Evolutionary conservation across 78 protist genomes (phyloP), one percentile per base, ranked within the genome.

Genomic region (Cavenderia fasciculata): DNA sequence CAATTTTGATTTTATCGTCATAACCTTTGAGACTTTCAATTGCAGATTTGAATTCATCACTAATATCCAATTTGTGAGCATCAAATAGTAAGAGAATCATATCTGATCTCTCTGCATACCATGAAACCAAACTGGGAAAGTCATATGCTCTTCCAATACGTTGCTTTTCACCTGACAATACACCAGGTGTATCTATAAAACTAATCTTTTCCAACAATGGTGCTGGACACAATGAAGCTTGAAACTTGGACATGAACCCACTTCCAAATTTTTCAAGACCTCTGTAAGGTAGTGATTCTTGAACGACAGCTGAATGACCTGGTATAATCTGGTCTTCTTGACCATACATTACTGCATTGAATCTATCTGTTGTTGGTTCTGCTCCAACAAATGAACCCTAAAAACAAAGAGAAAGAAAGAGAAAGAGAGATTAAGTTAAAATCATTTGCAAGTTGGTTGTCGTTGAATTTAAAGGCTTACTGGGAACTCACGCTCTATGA

Each of bases 111-210:
- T 93, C 96, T 21, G 97, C 97, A 43, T 94, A 97, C 98, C 98
- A 97, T 27, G 36, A 25, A 49, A 92, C 57, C 43, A 96, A 94
- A 25, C 40, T 27, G 27, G 86, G 82, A 18, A 90, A 90, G 54
- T 79, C 97, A 69, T 97, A 97, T 36, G 65, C 12, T 38, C 98
- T 77, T 11, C 96, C 95, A 41, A 90, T 75, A 34, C 95, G 75
- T 86, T 97, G 96, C 56, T 87, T 78, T 34, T 96, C 98, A 12
- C 97, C 97, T 36, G 94, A 38, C 10, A 95, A 77, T 23, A 97
- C 97, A 57, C 98, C 98, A 0, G 98, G 98, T 33, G 97, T 93
- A 89, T 97, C 98, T 43, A 97, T 75, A 57, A 97, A 74, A n/a
- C 85, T 94, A 40, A 95, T 31, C 6, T 82, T 54, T 21, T 93